phyloP scores from a whole-genome alignment of 352 stramenopile genomes.

The Pythium aristosporum region DNA sequence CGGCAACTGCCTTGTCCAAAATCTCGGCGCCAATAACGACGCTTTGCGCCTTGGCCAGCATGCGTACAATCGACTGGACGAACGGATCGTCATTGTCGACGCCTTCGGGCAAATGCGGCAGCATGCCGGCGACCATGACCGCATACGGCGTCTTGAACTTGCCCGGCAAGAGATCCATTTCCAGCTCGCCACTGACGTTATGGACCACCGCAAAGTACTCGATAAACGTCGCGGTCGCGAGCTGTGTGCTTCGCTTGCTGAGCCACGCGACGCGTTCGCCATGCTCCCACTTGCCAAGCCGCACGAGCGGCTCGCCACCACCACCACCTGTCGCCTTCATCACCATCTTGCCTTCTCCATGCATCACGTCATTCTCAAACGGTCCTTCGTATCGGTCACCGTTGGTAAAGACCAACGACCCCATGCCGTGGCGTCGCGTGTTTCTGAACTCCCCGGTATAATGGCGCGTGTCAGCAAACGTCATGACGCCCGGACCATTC shows the following conservation, averaged over 20 bases:
- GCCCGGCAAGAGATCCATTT: slow-evolving; percentile 60
- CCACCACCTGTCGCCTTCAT: slow-evolving; percentile 33
- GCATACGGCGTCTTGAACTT: slow-evolving; percentile 79
- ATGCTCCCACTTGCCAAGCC: slow-evolving; percentile 57
- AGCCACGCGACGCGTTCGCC: slow-evolving; percentile 69
- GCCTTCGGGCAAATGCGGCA: slow-evolving; percentile 69
- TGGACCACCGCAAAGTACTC: slow-evolving; percentile 57
- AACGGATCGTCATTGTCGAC: slow-evolving; percentile 67
- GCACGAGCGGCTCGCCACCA: slow-evolving; percentile 46
- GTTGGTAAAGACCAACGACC: slow-evolving; percentile 82
- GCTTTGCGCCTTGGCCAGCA: slow-evolving; percentile 79
- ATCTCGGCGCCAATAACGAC: slow-evolving; percentile 65
- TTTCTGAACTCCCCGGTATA: slow-evolving; percentile 61
- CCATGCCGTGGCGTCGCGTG: slow-evolving; percentile 71
- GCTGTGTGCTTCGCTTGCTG: slow-evolving; percentile 63
- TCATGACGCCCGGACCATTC: slow-evolving; percentile 50
- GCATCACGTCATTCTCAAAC: slow-evolving; percentile 80
- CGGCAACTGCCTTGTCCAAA: slow-evolving; percentile 46
- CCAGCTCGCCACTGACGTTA: slow-evolving; percentile 48
- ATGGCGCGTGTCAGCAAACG: slow-evolving; percentile 70
- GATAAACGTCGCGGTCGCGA: slow-evolving; percentile 74
- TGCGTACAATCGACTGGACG: slow-evolving; percentile 63
- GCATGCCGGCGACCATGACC: slow-evolving; percentile 74
- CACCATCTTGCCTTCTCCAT: slow-evolving; percentile 80
- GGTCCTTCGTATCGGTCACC: slow-evolving; percentile 90